Evolutionary conservation across 495 filamentous ascomycete genomes (phyloP).

Genomic region (Tetracladium marchalianum): DNA sequence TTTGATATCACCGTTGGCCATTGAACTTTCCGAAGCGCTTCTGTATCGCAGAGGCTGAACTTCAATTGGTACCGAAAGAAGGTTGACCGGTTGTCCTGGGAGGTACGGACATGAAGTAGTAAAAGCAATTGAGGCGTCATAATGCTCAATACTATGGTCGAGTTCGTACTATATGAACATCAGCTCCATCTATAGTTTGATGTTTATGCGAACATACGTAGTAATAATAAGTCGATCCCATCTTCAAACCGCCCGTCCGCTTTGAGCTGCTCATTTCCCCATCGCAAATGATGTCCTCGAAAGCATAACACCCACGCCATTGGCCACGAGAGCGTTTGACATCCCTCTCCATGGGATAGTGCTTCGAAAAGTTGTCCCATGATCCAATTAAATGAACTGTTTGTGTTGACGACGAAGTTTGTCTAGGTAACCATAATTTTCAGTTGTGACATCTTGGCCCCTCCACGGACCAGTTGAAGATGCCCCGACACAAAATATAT

Average conservation of each 20-base stretch:
- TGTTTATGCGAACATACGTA: conserved; percentile 50
- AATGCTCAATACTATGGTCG: conserved; percentile 62
- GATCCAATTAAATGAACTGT: conserved; percentile 78
- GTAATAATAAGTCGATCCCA: conserved; percentile 92
- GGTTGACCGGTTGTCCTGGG: conserved; percentile 77
- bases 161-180: conserved; percentile 51
- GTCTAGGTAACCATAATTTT: conserved; percentile 38
- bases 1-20: conserved; percentile 42
- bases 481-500: too few relatives aligned
- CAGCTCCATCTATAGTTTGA: conserved; percentile 8
- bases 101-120: conserved; percentile 78
- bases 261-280: conserved; percentile 48
- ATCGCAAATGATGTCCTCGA: conserved; percentile 76
- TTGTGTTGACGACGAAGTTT: conserved; percentile 53
- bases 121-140: conserved; percentile 57
- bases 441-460: too few relatives aligned
- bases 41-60: conserved; percentile 37
- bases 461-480: too few relatives aligned
- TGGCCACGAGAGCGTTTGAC: conserved; percentile 54
- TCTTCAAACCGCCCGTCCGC: conserved; percentile 72
- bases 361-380: conserved; percentile 80
- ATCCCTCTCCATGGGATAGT: conserved; percentile 74
- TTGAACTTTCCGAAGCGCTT: conserved; percentile 40
- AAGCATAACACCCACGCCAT: conserved; percentile 79
- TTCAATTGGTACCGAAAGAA: conserved; percentile 70